phyloP scores from a whole-genome alignment of 192 early-diverging fungal species.

The Coemansia sp. region DNA sequence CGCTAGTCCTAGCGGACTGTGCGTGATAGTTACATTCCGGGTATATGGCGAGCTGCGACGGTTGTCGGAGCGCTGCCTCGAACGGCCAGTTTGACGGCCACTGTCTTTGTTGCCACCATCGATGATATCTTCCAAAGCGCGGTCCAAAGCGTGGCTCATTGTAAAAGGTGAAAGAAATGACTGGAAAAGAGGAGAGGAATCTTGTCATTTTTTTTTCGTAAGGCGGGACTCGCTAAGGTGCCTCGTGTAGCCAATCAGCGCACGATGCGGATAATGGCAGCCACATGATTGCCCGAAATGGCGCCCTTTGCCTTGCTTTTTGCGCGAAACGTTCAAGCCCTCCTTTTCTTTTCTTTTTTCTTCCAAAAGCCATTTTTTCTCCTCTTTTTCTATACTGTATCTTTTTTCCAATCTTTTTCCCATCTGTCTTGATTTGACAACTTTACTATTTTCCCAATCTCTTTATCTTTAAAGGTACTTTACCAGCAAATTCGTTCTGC shows the following conservation, averaged over 20 bases:
- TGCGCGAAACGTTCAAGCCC: background rate
- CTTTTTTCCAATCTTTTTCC: background rate
- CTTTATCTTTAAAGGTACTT: conserved; percentile 9
- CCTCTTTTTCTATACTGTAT: background rate
- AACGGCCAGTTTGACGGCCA: background rate
- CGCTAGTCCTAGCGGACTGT: background rate
- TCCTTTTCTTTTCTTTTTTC: background rate
- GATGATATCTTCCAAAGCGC: conserved; percentile 50
- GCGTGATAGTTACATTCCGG: conserved; percentile 21
- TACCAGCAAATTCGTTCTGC: background rate
- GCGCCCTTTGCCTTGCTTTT: no score
- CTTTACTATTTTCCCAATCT: background rate
- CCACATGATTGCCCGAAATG: background rate
- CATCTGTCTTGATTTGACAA: background rate
- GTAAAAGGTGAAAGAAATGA: background rate
- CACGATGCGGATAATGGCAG: background rate
- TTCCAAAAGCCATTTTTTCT: background rate
- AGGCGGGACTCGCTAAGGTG: background rate
- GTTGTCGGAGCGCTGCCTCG: background rate
- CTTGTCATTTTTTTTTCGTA: background rate
- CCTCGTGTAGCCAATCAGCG: background rate
- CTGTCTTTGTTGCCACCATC: background rate
- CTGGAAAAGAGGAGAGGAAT: background rate
- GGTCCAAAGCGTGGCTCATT: conserved; percentile 33
- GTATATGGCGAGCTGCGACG: conserved; percentile 28